Conservation (phyloP, 2,329 filamentous ascomycete genomes). For the Botrytis galanthina region DNA sequence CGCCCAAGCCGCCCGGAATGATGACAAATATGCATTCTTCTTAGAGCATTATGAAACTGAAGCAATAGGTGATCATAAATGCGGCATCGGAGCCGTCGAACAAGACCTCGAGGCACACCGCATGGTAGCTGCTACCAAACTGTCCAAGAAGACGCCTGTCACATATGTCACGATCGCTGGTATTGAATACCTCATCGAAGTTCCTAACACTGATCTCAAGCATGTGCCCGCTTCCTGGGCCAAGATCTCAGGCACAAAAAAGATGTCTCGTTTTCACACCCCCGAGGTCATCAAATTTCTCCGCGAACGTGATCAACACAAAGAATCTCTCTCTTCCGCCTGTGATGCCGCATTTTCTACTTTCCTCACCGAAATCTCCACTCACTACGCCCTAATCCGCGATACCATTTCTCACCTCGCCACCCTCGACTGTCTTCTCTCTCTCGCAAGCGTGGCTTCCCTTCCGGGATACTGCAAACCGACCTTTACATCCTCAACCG, state of each 20-base stretch:
- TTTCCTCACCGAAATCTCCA: constrained; percentile 70
- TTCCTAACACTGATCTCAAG: constrained; percentile 78
- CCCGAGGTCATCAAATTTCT: constrained; percentile 83
- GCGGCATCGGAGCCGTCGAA: constrained; percentile 89
- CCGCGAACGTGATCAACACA: constrained; percentile 88
- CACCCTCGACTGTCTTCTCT: constrained; percentile 84
- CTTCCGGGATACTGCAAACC: constrained; percentile 89
- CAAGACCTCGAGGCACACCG: constrained; percentile 81
- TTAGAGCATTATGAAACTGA: constrained; percentile 84
- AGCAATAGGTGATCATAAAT: constrained; percentile 81
- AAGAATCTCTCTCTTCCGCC: constrained; percentile 85
- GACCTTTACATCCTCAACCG: constrained; percentile 57
- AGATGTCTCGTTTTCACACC: constrained; percentile 87
- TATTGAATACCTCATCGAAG: constrained; percentile 93
- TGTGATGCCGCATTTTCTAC: constrained; percentile 79
- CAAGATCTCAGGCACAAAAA: constrained; percentile 94
- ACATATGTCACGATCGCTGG: constrained; percentile 81
- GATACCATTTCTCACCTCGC: constrained; percentile 85
- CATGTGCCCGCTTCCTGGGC: constrained; percentile 90
- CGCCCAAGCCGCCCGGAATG: constrained; percentile 71
- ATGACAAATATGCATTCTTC: constrained; percentile 96
- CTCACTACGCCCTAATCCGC: constrained; percentile 85
- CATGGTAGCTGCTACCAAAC: constrained; percentile 63
- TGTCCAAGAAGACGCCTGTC: constrained; percentile 68
- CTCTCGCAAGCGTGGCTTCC: constrained; percentile 76